These are phyloP conservation scores for Cercospora nicotianae DNA, from an alignment of 2,329 filamentous ascomycete genomes.

Conservation along the genomic window DNA sequence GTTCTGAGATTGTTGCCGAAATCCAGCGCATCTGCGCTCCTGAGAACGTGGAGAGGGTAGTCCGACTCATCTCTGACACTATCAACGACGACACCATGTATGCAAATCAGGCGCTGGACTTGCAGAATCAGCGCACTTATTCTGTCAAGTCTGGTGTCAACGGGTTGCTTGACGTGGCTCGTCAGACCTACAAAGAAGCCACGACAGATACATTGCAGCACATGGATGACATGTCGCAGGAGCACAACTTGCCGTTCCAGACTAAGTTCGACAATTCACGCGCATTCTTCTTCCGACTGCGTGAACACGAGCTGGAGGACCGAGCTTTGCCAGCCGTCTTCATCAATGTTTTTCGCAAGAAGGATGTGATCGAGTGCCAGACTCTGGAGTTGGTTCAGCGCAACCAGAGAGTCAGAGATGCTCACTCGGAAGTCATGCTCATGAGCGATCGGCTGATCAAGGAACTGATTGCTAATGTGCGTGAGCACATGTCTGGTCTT, in stretches of 20 bases:
- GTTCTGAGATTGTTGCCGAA: conserved; percentile 63
- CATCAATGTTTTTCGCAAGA: conserved; percentile 73
- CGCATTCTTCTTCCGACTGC: conserved; percentile 75
- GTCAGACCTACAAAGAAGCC: conserved; percentile 86
- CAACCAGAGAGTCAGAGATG: conserved; percentile 71
- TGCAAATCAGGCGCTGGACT: conserved; percentile 74
- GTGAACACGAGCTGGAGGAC: conserved; percentile 62
- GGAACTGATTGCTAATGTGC: conserved; percentile 69
- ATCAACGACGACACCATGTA: conserved; percentile 82
- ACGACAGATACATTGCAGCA: conserved; percentile 75
- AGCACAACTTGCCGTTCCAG: conserved; percentile 60
- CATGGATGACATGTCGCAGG: conserved; percentile 62
- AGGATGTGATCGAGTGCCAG: conserved; percentile 79
- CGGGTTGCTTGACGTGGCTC: conserved; percentile 81
- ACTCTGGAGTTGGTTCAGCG: conserved; percentile 81
- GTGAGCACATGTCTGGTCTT: conserved; percentile 67
- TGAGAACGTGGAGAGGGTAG: conserved; percentile 60
- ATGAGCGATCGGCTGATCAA: conserved; percentile 76
- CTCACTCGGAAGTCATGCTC: conserved; percentile 78
- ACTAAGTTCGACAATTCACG: conserved; percentile 75
- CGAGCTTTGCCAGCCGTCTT: conserved; percentile 64
- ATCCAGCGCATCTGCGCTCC: conserved; percentile 69
- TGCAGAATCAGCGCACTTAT: conserved; percentile 87
- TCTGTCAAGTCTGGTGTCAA: conserved; percentile 85
- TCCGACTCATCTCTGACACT: conserved; percentile 63